A percentile compares a stretch with the other conserved stretches of the same genome.
These are phyloP conservation scores for Penstemon davidsonii DNA, from an alignment of 257 asterid species.

Conservation along the genomic window DNA sequence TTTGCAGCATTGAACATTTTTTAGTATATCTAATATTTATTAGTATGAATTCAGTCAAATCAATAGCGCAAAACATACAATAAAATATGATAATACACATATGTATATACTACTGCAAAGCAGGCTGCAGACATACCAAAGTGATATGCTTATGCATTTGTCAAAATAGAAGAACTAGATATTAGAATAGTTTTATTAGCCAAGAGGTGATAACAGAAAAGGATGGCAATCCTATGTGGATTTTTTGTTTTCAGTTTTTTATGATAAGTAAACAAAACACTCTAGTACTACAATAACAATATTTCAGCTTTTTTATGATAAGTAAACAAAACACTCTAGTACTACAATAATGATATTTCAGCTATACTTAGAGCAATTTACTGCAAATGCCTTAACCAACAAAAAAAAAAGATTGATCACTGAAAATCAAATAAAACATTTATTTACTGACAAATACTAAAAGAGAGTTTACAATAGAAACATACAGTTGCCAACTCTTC, in stretches of 20 bases:
- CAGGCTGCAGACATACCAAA: neutral
- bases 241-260: neutral
- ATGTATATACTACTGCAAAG: neutral
- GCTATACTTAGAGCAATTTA: neutral
- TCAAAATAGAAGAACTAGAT: neutral
- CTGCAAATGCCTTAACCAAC: slow-evolving; percentile 6
- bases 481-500: slow-evolving; percentile 74
- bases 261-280: neutral
- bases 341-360: neutral
- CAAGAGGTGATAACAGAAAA: slow-evolving; percentile 2
- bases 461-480: slow-evolving; percentile 20
- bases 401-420: neutral
- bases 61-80: neutral
- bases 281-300: neutral
- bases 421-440: slow-evolving; percentile 21
- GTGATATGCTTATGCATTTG: neutral
- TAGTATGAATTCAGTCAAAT: neutral
- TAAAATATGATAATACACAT: neutral
- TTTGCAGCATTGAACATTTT: neutral
- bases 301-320: too few species aligned
- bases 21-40: neutral
- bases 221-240: neutral
- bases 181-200: neutral
- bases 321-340: neutral
- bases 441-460: neutral